These are phyloP conservation scores for Dipteronia dyeriana DNA, from an alignment of 345 rosid species.

Conservation along the genomic window DNA sequence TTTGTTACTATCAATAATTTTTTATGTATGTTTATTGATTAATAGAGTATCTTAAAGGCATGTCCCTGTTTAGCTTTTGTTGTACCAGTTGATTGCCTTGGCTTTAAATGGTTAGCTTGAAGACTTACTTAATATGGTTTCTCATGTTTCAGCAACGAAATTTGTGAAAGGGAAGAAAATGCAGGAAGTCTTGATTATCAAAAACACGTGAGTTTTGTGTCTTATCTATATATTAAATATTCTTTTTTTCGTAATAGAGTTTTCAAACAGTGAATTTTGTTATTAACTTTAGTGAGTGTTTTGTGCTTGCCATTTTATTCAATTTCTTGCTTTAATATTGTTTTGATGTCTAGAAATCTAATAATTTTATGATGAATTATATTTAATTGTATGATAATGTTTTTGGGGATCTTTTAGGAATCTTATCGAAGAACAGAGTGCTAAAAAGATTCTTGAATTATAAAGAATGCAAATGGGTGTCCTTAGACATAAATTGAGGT, in stretches of 20 bases:
- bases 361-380: too few species aligned
- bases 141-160: conserved; percentile 66
- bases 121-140: neutral
- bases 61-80: neutral
- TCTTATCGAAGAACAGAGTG: too few species aligned
- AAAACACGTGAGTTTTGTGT: conserved; percentile 72
- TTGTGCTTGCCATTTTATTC: too few species aligned
- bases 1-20: neutral
- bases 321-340: too few species aligned
- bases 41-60: neutral
- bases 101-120: neutral
- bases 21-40: neutral
- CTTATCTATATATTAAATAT: neutral
- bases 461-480: neutral
- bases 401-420: too few species aligned
- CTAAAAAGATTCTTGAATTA: too few species aligned
- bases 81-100: neutral
- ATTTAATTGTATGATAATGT: too few species aligned
- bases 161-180: conserved; percentile 97
- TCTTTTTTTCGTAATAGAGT: neutral
- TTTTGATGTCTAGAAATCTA: too few species aligned
- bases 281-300: too few species aligned
- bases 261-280: neutral
- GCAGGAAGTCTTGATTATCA: conserved; percentile 88
- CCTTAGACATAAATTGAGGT: neutral